Evolutionary conservation across 805 yeast genomes (phyloP), one percentile per base, ranked within the genome.

Genomic region (Huiozyma naganishii): DNA sequence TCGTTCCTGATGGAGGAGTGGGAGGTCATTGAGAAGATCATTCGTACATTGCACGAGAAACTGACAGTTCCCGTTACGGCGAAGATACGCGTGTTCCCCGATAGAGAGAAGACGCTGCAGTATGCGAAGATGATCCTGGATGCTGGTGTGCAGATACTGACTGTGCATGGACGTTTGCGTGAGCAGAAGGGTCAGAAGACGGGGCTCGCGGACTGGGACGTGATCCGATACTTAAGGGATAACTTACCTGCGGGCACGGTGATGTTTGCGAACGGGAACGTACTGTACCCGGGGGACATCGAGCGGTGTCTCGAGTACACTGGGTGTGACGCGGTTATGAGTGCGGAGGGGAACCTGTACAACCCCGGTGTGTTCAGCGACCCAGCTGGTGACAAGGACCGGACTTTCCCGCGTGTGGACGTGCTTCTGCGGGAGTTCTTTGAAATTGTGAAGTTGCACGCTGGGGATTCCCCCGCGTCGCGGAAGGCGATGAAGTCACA

Each of bases 141-240:
- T 47, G 95, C 97, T 0, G 98, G 99, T 8, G 98, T 98, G 0
- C 96, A 89, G 65, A 85, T 90, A 61, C 68, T 92, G 34, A 88
- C 97, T 1, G 83, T 92, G 7, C 99, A 92, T 62, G 97, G 97
- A 2, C 75, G 98, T 53, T 82, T 97, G 1, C 73, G 99, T 50
- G 98, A 90, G 45, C 90, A 88, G 94, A 92, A 92, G 64, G 99
- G 98, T 6, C 97, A 90, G 61, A 75, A 77, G 46, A 90, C 98
- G 0, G 98, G 98, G 0, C 66, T 92, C 41, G 97, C 99, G 1
- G 89, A 92, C 65, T 90, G 98, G 97, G 72, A 77, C 29, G 71
- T 80, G 28, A 73, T 92, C 46, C 75, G 71, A 51, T 86, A 77
- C 57, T 58, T 92, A 36, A 70, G 92, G 45, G 95, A 88, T 29